Conservation (phyloP, 306 rosid species). For the Oxytropis ochrocephala region DNA sequence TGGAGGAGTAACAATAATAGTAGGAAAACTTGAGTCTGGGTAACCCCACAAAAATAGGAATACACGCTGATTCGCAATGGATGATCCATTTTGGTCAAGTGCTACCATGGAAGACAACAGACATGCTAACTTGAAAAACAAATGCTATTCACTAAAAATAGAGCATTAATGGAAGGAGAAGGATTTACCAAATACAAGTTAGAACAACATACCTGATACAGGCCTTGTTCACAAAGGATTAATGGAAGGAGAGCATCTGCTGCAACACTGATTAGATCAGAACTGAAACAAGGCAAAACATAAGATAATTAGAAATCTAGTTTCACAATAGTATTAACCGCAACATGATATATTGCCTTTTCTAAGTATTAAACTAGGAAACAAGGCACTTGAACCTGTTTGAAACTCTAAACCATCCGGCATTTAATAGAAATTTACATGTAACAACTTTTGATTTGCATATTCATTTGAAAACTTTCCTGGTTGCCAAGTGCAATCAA, state of each 20-base stretch:
- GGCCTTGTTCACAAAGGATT: constrained; percentile 81
- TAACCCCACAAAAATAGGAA: not conserved
- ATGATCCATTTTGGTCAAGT: not conserved
- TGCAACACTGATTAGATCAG: constrained; percentile 79
- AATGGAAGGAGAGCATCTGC: constrained; percentile 95
- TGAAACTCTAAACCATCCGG: not conserved
- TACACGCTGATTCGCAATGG: not conserved
- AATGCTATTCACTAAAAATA: not conserved
- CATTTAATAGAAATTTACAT: not conserved
- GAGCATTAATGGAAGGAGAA: not conserved
- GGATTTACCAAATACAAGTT: constrained; percentile 10
- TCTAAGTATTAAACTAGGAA: not conserved
- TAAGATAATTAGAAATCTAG: constrained; percentile 10
- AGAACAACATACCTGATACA: constrained; percentile 59
- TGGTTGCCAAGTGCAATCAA: not conserved
- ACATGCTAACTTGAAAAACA: not conserved
- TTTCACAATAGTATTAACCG: not conserved
- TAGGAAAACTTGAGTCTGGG: not conserved
- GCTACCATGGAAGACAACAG: not conserved
- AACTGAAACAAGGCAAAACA: constrained; percentile 39
- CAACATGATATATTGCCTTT: not conserved
- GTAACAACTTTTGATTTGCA: not conserved
- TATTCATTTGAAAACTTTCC: not conserved
- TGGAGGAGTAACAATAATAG: not conserved
- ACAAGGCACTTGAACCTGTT: not conserved